Base-by-base conservation (phyloP, 108 stramenopile species). In the Asterionellopsis glacialis region DNA sequence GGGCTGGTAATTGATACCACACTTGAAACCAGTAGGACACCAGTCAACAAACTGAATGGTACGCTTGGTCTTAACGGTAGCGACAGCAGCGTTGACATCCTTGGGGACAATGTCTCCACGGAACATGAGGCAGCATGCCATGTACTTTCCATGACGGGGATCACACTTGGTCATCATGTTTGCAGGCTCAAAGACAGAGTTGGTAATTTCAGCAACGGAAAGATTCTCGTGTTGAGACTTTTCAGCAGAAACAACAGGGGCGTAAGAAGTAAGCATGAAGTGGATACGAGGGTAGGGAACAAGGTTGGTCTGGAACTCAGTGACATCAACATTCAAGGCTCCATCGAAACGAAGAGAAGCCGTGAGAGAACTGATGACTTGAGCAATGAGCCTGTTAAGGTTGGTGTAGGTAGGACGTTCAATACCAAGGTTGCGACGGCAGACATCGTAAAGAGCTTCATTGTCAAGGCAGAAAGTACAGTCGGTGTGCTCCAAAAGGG, bases 21-120 rank as follows among this genome's bases (percentile, higher is more conserved):
- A 96, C 89, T 98, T 98, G 95, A 98, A 98, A 48, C 93, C 93
- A 56, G 95, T 93, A 41, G 95, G 93, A 71, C 95, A 96, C 93
- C 93, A 94, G 67, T 96, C 95, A 51, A 96, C 93, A 61, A 96
- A 96, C 78, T 94, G 95, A 61, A 94, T 89, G 73, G 93, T 94
- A 42, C 95, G 84, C 87, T 94, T 96, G 72, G 88, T 91, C 90
- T 94, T 94, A 84, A 94, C 90, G 78, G 95, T 88, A 44, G 90
- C 91, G 47, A 94, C 82, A 38, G 93, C 84, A 44, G 93, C 87
- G 68, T 93, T 94, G 59, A 96, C 95, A 65, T 94, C 91, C 88
- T 93, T 94, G 67, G 93, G 93, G 59, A 91, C 93, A 57, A 96
- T 88, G 63, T 94, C 93, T 63, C 95, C 95, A 68, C 95, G 91